Evolutionary conservation across 352 stramenopile genomes (phyloP), one percentile per base, ranked within the genome.

Genomic region (Pythium apleroticum): DNA sequence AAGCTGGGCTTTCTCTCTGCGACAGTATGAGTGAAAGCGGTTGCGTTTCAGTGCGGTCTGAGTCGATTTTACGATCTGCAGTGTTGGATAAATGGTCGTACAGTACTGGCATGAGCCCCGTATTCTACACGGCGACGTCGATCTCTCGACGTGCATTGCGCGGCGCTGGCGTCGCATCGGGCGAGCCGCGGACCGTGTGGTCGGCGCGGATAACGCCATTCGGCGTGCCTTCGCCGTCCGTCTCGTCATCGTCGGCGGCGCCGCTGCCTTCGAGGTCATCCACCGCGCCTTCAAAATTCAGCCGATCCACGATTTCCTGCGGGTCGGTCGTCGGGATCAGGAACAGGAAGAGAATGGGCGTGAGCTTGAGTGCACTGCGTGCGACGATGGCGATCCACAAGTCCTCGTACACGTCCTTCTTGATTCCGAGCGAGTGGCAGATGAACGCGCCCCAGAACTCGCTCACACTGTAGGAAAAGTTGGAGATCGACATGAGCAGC

Each of bases 401-500:
- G 54, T 97, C 96, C 43, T 95, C 81, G 77, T 98, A 98, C 68
- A 95, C 80, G 66, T 78, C 86, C 70, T 97, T 95, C 28, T 86
- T 84, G 45, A 99, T 95, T 11, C 89, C 90, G 10, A 98, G 74
- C 43, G 75, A 73, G 15, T 90, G 82, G 58, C 93, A 98, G 25
- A 99, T 80, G 11, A 90, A 65, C 10, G 95, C 93, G 1, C 95
- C 94, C 71, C 97, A 85, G 72, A 98, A 97, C 33, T 94, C 95
- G 20, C 94, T 97, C 22, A 98, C 73, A 35, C 93, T 96, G 45
- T 81, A 90, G 25, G 92, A 97, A 54, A 96, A 95, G 79, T 99
- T 99, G 65, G 96, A 98, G 61, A 99, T 98, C 0, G 88, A 97
- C 97, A 99, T 99, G 52, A 99, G 78, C 43, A 97, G 82, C 7